Evolutionary conservation across 768 basidiomycete genomes (phyloP).

Genomic region (Amanita thiersii): DNA sequence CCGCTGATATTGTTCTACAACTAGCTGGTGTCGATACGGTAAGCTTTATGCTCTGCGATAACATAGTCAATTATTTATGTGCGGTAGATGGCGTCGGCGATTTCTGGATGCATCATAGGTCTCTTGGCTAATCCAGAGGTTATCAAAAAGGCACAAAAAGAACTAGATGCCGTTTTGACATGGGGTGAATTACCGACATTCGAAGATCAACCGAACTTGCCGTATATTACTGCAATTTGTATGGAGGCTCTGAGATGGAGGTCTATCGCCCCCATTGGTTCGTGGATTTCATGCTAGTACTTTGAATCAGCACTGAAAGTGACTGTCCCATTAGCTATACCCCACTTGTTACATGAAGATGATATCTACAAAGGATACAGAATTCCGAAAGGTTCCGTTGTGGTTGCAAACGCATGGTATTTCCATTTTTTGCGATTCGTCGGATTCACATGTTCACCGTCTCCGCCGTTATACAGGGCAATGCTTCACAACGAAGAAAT

Average conservation of each 20-base stretch:
- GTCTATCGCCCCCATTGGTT: conserved; percentile 36
- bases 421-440: neutral
- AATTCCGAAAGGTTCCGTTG: conserved; percentile 40
- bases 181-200: conserved; percentile 27
- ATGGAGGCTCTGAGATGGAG: conserved; percentile 44
- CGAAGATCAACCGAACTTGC: conserved; percentile 34
- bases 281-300: neutral
- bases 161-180: conserved; percentile 37
- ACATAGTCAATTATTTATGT: neutral
- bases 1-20: neutral
- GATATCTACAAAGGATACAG: conserved; percentile 32
- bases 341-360: conserved; percentile 38
- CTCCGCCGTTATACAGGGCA: conserved; percentile 26
- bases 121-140: conserved; percentile 24
- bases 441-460: neutral
- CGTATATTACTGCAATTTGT: conserved; percentile 38
- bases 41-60: neutral
- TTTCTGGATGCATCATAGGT: neutral
- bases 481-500: conserved; percentile 41
- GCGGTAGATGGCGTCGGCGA: neutral
- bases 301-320: neutral
- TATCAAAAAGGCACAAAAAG: conserved; percentile 42
- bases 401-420: conserved; percentile 42
- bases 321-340: conserved; percentile 23
- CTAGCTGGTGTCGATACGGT: conserved; percentile 42